phyloP scores from a whole-genome alignment of 129 eudicot species.

The Arctium minus region DNA sequence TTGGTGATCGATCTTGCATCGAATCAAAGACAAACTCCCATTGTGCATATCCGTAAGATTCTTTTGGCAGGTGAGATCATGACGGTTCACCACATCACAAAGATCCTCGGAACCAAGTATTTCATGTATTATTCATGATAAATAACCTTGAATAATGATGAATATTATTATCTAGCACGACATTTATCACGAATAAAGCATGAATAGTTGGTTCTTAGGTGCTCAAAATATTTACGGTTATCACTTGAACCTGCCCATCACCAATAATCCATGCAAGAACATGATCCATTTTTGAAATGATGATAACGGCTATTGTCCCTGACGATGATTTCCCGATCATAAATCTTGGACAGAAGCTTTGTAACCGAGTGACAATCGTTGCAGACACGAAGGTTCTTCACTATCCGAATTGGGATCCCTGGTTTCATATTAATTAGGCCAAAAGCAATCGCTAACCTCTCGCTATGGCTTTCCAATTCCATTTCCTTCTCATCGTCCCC shows the following conservation, averaged over 20 bases:
- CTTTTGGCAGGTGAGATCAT: neutral
- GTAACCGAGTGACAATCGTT: slow-evolving; percentile 78
- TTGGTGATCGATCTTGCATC: neutral
- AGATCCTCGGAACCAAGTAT: neutral
- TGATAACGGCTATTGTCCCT: slow-evolving; percentile 78
- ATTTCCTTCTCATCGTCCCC: slow-evolving; percentile 36
- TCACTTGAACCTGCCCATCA: slow-evolving; percentile 6
- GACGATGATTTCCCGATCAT: slow-evolving; percentile 66
- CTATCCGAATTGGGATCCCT: slow-evolving; percentile 51
- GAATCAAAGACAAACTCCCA: neutral
- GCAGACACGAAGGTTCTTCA: slow-evolving; percentile 79
- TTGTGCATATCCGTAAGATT: neutral
- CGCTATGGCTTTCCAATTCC: slow-evolving; percentile 72
- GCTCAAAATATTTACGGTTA: neutral
- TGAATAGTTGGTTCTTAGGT: neutral
- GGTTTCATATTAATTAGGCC: slow-evolving; percentile 47
- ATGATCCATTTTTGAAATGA: slow-evolving; percentile 60
- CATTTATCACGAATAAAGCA: neutral
- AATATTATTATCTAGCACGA: no score
- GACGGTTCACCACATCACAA: neutral
- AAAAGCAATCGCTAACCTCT: slow-evolving; percentile 81
- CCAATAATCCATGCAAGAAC: slow-evolving; percentile 88
- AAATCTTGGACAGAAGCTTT: slow-evolving; percentile 60
- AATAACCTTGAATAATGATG: neutral
- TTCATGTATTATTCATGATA: neutral